A percentile compares a stretch with the other conserved stretches of the same genome.
Conservation (phyloP, 805 yeast genomes). For the Starmerella tilneyi region DNA sequence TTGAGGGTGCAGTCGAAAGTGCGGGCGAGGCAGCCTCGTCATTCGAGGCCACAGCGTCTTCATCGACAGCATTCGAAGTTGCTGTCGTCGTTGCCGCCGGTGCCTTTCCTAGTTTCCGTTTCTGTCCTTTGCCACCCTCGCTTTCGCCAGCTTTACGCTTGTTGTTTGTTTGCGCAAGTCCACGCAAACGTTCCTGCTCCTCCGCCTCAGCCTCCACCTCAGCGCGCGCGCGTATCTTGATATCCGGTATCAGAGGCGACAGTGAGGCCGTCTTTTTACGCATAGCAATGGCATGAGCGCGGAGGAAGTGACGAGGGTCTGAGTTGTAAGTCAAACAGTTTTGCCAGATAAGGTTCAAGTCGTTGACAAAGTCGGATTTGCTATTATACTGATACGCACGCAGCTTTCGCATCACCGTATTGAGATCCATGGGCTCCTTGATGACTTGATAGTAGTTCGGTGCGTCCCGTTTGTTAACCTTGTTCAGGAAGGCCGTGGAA, state of each 20-base stretch:
- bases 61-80: neutral
- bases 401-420: conserved; percentile 84
- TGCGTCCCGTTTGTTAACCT: conserved; percentile 95
- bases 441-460: conserved; percentile 89
- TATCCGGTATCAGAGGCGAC: conserved; percentile 81
- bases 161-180: neutral
- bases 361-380: conserved; percentile 87
- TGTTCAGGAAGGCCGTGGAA: conserved; percentile 88
- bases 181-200: conserved; percentile 12
- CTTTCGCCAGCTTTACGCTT: neutral
- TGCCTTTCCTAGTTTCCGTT: conserved; percentile 10
- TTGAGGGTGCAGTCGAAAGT: too few species aligned
- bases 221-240: conserved; percentile 49
- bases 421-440: conserved; percentile 91
- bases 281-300: conserved; percentile 94
- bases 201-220: conserved; percentile 36
- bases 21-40: neutral
- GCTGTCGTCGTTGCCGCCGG: conserved; percentile 1
- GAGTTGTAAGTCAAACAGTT: conserved; percentile 89
- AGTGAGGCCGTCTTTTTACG: conserved; percentile 72
- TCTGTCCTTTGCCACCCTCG: conserved; percentile 16
- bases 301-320: conserved; percentile 82
- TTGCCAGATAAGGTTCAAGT: conserved; percentile 87
- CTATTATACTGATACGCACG: conserved; percentile 71
- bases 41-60: neutral